These are phyloP conservation scores for Bombardia bombarda DNA, from an alignment of 495 filamentous ascomycete genomes.

Conservation along the genomic window DNA sequence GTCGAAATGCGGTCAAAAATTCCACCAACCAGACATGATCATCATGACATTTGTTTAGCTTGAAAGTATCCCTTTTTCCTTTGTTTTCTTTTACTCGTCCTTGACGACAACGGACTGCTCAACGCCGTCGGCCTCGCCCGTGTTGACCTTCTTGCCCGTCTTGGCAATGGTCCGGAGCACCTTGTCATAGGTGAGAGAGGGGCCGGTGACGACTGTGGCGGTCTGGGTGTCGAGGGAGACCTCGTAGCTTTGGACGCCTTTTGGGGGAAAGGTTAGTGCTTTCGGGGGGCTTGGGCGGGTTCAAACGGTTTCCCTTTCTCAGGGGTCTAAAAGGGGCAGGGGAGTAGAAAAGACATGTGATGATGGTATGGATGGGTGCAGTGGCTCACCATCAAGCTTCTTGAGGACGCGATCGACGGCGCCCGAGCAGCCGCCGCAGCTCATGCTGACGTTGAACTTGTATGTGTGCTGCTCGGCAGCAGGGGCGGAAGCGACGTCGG, in stretches of 20 bases:
- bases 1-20: too few relatives aligned
- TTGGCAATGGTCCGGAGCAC: slow-evolving; percentile 87
- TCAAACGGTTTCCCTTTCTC: neutral
- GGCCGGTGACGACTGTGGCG: slow-evolving; percentile 61
- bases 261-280: neutral
- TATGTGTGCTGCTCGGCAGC: slow-evolving; percentile 39
- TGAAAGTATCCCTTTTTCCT: too few relatives aligned
- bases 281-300: neutral
- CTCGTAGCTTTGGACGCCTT: slow-evolving; percentile 80
- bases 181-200: slow-evolving; percentile 60
- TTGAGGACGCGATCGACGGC: slow-evolving; percentile 86
- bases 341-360: slow-evolving; percentile 3
- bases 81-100: too few relatives aligned
- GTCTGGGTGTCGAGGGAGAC: slow-evolving; percentile 80
- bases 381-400: slow-evolving; percentile 70
- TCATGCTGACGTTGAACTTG: slow-evolving; percentile 60
- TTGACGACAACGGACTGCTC: slow-evolving; percentile 38
- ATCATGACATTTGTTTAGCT: too few relatives aligned
- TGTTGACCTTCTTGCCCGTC: slow-evolving; percentile 86
- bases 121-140: slow-evolving; percentile 54
- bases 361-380: too few relatives aligned
- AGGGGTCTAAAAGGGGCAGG: neutral
- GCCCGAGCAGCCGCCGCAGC: slow-evolving; percentile 57
- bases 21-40: too few relatives aligned
- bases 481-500: neutral